A percentile compares a stretch with the other conserved stretches of the same genome.
phyloP scores from a whole-genome alignment of 768 basidiomycete genomes.

The Lactarius quietus region DNA sequence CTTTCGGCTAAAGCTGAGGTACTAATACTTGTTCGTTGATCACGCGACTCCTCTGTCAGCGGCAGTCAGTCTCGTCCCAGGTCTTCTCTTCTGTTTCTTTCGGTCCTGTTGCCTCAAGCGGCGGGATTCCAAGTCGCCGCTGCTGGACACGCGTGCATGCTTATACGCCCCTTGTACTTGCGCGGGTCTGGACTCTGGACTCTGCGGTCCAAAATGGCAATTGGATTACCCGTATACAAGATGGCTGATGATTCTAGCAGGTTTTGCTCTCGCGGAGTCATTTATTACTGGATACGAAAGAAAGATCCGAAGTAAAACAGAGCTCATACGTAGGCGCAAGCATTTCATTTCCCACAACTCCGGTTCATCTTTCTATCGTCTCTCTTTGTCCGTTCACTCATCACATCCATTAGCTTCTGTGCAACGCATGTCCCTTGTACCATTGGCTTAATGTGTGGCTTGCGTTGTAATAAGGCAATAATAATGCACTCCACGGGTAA shows the following conservation, averaged over 20 bases:
- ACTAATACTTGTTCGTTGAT: not conserved
- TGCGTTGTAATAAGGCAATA: conserved; percentile 11
- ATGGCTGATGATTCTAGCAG: not conserved
- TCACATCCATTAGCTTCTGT: not conserved
- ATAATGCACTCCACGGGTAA: not conserved
- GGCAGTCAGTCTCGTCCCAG: not conserved
- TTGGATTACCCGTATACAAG: not conserved
- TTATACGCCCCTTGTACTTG: not conserved
- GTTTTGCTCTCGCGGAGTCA: not conserved
- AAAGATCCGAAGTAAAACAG: not conserved
- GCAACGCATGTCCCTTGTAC: not conserved
- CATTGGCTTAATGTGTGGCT: conserved; percentile 1
- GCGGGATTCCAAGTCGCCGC: not conserved
- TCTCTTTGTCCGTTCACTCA: not conserved
- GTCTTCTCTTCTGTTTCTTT: not conserved
- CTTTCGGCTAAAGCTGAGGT: not conserved
- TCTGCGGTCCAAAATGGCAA: conserved; percentile 11
- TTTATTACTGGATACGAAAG: not conserved
- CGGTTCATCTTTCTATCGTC: not conserved
- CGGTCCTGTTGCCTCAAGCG: not conserved
- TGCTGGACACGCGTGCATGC: not conserved
- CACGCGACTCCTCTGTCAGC: not conserved
- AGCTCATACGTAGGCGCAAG: not conserved
- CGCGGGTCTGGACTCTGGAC: conserved; percentile 12
- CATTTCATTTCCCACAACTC: conserved; percentile 10